Evolutionary conservation across 768 basidiomycete genomes (phyloP).

Genomic region (Tremella yokohamensis): DNA sequence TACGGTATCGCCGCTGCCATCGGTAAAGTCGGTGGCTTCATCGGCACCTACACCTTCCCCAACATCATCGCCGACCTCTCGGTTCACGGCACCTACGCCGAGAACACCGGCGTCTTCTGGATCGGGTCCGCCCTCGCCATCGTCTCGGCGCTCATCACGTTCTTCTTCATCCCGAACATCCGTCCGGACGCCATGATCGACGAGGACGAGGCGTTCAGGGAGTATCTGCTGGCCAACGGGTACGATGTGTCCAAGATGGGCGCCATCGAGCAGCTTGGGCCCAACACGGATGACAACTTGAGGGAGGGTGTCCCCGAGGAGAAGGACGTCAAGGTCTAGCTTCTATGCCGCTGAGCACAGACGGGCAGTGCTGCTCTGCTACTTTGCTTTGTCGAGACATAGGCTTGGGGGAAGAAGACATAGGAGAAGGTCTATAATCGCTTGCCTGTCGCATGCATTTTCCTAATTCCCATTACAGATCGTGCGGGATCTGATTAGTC

Average conservation of each 20-base stretch:
- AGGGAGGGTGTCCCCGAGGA: too few relatives aligned
- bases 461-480: too few relatives aligned
- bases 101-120: slow-evolving; percentile 59
- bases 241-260: slow-evolving; percentile 63
- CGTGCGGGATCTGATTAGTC: too few relatives aligned
- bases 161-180: slow-evolving; percentile 71
- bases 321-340: too few relatives aligned
- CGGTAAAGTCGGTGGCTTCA: slow-evolving; percentile 54
- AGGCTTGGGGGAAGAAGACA: too few relatives aligned
- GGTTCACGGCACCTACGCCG: slow-evolving; percentile 56
- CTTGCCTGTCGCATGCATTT: too few relatives aligned
- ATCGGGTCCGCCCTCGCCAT: slow-evolving; percentile 62
- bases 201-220: slow-evolving; percentile 61
- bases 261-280: background rate
- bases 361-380: too few relatives aligned
- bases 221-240: slow-evolving; percentile 72
- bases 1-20: slow-evolving; percentile 82
- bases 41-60: slow-evolving; percentile 50
- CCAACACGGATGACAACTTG: too few relatives aligned
- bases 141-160: slow-evolving; percentile 68
- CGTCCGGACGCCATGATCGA: slow-evolving; percentile 71
- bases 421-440: too few relatives aligned
- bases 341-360: too few relatives aligned
- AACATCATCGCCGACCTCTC: slow-evolving; percentile 40
- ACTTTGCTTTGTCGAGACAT: too few relatives aligned